phyloP scores from a whole-genome alignment of 2,329 filamentous ascomycete genomes.

The Xylariaceae sp. region DNA sequence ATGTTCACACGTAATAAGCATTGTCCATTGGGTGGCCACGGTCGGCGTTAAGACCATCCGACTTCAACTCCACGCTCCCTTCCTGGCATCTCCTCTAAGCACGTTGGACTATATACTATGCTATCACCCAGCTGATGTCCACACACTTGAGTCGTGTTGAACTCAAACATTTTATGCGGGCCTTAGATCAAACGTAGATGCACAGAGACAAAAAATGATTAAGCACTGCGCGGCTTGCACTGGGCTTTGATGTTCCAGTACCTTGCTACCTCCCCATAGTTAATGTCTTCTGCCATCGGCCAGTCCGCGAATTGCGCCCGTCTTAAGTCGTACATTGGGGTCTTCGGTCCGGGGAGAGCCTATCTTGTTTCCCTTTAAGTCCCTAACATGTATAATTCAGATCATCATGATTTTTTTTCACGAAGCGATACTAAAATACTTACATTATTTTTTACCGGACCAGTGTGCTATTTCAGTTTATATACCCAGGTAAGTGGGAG shows the following conservation, averaged over 20 bases:
- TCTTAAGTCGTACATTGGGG: too few species aligned
- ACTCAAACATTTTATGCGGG: conserved; percentile 19
- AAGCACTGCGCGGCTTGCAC: too few species aligned
- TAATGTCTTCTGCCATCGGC: too few species aligned
- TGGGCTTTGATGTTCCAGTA: not conserved
- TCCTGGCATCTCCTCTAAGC: not conserved
- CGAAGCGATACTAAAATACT: too few species aligned
- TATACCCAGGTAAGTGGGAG: too few species aligned
- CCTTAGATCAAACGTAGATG: too few species aligned
- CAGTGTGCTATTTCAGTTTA: too few species aligned
- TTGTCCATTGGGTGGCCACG: conserved; percentile 1
- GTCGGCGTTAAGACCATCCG: conserved; percentile 22
- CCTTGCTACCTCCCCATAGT: not conserved
- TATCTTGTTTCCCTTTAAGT: too few species aligned
- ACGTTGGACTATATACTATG: not conserved
- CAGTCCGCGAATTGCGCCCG: not conserved
- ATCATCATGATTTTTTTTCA: too few species aligned
- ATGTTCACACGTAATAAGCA: conserved; percentile 5
- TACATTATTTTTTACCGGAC: too few species aligned
- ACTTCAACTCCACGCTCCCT: not conserved
- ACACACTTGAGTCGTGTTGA: conserved; percentile 18
- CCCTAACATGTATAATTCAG: too few species aligned
- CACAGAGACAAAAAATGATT: too few species aligned
- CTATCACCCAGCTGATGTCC: not conserved
- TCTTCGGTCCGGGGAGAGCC: not conserved